These are phyloP conservation scores for Ophiostoma ulmi DNA, from an alignment of 2,329 filamentous ascomycete species.

Conservation along the genomic window DNA sequence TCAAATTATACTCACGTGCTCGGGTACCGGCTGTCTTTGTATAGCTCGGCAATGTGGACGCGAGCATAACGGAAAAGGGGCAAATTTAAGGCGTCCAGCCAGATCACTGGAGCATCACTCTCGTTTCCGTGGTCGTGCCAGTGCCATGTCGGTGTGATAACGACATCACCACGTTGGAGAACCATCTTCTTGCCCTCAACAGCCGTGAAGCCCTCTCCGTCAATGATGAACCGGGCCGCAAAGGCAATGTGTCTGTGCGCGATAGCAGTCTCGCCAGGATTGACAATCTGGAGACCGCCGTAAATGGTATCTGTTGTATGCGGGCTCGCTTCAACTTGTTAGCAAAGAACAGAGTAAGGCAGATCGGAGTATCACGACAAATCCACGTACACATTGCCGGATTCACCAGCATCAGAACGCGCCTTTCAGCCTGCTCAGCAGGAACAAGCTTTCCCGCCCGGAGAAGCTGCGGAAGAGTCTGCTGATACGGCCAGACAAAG, in stretches of 20 bases:
- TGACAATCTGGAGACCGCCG: constrained; percentile 50
- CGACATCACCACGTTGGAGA: constrained; percentile 49
- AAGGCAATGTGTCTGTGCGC: constrained; percentile 52
- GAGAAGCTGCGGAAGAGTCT: constrained; percentile 34
- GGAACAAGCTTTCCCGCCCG: constrained; percentile 34
- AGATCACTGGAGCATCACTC: constrained; percentile 49
- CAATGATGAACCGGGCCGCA: constrained; percentile 52
- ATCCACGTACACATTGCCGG: constrained; percentile 33
- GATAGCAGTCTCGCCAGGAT: constrained; percentile 48
- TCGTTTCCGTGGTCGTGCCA: constrained; percentile 57
- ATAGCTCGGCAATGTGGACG: constrained; percentile 51
- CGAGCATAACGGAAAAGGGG: constrained; percentile 47
- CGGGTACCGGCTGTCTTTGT: constrained; percentile 40
- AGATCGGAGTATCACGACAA: background rate
- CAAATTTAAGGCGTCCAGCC: constrained; percentile 52
- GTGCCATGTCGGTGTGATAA: constrained; percentile 52
- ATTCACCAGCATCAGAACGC: constrained; percentile 39
- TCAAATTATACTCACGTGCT: background rate
- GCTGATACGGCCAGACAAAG: constrained; percentile 34
- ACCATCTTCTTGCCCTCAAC: constrained; percentile 46
- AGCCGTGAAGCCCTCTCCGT: constrained; percentile 52
- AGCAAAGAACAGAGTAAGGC: background rate
- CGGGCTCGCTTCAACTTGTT: constrained; percentile 31
- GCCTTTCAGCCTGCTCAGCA: constrained; percentile 36
- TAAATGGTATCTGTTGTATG: constrained; percentile 53